These are phyloP conservation scores for Phellopilus nigrolimitatus DNA, from an alignment of 1,284 basidiomycete species.

Conservation along the genomic window DNA sequence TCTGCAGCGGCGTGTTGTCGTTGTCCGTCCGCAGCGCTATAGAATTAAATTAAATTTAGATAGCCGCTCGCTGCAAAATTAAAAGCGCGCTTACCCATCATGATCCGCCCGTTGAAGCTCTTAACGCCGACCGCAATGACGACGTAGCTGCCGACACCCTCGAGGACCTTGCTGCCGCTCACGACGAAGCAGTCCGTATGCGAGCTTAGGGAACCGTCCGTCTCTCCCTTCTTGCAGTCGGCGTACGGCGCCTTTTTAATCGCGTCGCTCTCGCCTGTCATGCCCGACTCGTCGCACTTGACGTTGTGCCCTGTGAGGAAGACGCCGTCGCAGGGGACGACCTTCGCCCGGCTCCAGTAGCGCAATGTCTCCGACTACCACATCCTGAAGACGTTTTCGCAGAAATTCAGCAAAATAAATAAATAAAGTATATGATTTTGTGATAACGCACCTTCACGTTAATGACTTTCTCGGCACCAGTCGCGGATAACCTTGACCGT, in stretches of 20 bases:
- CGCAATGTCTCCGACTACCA: conserved; percentile 92
- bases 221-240: conserved; percentile 56
- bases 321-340: conserved; percentile 93
- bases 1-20: conserved; percentile 89
- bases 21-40: conserved; percentile 74
- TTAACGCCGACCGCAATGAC: conserved; percentile 89
- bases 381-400: conserved; percentile 46
- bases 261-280: conserved; percentile 94
- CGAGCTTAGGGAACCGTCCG: conserved; percentile 33
- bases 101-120: conserved; percentile 93
- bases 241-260: conserved; percentile 86
- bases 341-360: conserved; percentile 93
- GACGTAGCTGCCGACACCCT: conserved; percentile 92
- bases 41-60: conserved; percentile 19
- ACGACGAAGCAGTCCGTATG: conserved; percentile 93
- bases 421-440: neutral
- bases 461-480: conserved; percentile 74
- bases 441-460: conserved; percentile 64
- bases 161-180: conserved; percentile 91
- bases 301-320: conserved; percentile 92
- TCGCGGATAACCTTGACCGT: conserved; percentile 88
- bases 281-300: conserved; percentile 94
- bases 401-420: neutral
- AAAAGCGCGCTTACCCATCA: conserved; percentile 70
- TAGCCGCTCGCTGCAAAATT: conserved; percentile 3